Evolutionary conservation across 495 filamentous ascomycete species (phyloP), one percentile per base, ranked within the genome.

Genomic region (Halenospora varia): DNA sequence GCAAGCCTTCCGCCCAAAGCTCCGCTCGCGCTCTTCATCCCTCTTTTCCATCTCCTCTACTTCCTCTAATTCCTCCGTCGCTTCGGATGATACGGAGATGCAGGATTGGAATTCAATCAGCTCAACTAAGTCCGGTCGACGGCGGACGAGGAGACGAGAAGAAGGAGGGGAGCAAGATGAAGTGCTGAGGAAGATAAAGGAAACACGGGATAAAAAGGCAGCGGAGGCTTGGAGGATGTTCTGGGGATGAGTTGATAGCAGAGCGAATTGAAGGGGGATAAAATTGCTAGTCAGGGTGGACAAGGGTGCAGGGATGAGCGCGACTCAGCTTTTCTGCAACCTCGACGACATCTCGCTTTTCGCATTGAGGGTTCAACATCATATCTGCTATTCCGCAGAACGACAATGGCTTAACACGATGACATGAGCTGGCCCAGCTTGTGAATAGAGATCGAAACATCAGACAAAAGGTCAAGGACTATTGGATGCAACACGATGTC

Each of bases 191-290:
- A 59, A 60, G 39, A 53, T 29, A 48, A 18, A 2, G 17, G 61
- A 60, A 20, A 25, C 8, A 11, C 48, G 48, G 19, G 10, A 45
- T 10, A 45, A 40, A n/a, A 25, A 25, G n/a, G 25, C 56, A 15
- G 40, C 52, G 25, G 49, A 25, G 22, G 56, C 45, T 4, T 63
- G 61, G 61, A 59, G 25, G 41, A 41, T 56, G 25, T 63, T 63
- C 24, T 63, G 61, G 60, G 19, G 17, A 25, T 62, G 57, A 56
- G 25, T 2, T 57, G n/a, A n/a, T n/a, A n/a, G n/a, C n/a, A n/a
- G n/a, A n/a, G n/a, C n/a, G n/a, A n/a, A n/a, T n/a, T n/a, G n/a
- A n/a, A n/a, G n/a, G n/a, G n/a, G n/a, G n/a, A n/a, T n/a, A n/a
- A n/a, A n/a, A n/a, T 48, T n/a, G 13, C 55, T 41, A 15, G 24